Evolutionary conservation across 306 rosid genomes (phyloP), one percentile per base, ranked within the genome.

Genomic region (Vigna radiata): DNA sequence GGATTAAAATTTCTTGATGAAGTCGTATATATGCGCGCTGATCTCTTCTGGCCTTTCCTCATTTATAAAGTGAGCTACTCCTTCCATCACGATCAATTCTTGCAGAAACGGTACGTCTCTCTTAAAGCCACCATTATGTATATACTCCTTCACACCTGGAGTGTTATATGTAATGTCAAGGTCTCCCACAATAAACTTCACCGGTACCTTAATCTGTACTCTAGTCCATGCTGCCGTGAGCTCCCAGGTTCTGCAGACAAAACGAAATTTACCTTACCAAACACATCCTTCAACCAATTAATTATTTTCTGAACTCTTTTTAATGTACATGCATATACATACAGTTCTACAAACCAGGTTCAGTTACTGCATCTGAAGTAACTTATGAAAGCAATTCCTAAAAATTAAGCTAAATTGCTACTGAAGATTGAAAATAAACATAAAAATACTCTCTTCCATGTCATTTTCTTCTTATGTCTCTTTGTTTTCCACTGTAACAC

Each of bases 221-320:
- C 88, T 83, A 8, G 92, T 86, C 96, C 96, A 91, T 2, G 89
- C 77, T 7, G 88, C 97, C 0, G 85, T 89, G 37, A 91, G 84
- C 77, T 91, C 97, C 97, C 97, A 91, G 70, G 81, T 87, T 83
- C 97, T 91, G 91, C 88, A 85, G 11, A 62, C 50, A 85, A 47
- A 74, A 49, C 36, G 63, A 29, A 64, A 68, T 55, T 77, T 29
- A 41, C 70, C 15, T 77, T 29, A 41, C 70, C 15, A 3, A 31
- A 19, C 27, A 70, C 23, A 27, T 39, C 31, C 64, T 56, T 54
- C 36, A 62, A 6, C 73, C 43, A 72, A 63, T 72, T 44, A 61
- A 1, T 63, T 55, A 37, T 44, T 46, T 1, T 36, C 63, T 39
- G 66, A 68, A 68, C 21, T 72, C 44, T 21, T 54, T 67, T 39